Percentiles rank a stretch among this genome's conserved stretches.
Conservation (phyloP, 352 stramenopile species). For the Phytopythium boreale region DNA sequence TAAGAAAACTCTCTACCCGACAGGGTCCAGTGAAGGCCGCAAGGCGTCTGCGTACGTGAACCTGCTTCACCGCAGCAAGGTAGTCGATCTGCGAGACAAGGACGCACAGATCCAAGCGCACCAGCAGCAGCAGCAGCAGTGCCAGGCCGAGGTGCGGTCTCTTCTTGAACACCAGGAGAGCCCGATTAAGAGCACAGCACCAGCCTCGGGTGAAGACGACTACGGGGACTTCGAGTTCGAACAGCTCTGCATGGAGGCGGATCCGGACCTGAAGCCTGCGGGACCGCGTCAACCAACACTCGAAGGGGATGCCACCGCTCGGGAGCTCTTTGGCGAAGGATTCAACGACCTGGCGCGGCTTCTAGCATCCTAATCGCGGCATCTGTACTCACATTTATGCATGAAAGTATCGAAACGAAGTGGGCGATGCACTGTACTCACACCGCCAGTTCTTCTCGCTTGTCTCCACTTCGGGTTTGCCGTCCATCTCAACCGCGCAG, state of each 20-base stretch:
- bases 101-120: slow-evolving; percentile 33
- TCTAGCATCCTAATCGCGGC: slow-evolving; percentile 23
- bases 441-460: slow-evolving; percentile 3
- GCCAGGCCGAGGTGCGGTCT: slow-evolving; percentile 23
- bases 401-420: slow-evolving; percentile 1
- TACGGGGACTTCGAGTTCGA: slow-evolving; percentile 75
- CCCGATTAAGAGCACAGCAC: slow-evolving; percentile 1
- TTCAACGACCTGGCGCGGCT: slow-evolving; percentile 55
- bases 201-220: slow-evolving; percentile 32
- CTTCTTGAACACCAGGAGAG: slow-evolving; percentile 15
- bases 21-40: slow-evolving; percentile 60
- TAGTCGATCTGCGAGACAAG: slow-evolving; percentile 58
- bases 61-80: slow-evolving; percentile 72
- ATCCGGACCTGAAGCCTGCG: slow-evolving; percentile 55
- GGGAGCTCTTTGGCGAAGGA: slow-evolving; percentile 44
- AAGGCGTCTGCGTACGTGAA: slow-evolving; percentile 78
- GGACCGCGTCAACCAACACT: neutral
- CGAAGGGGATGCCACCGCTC: neutral
- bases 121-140: slow-evolving; percentile 22
- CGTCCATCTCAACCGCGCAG: slow-evolving; percentile 18
- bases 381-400: neutral
- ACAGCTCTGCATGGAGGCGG: slow-evolving; percentile 72
- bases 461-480: slow-evolving; percentile 1
- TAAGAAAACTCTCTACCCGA: slow-evolving; percentile 64
- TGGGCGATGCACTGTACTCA: slow-evolving; percentile 2